A percentile compares a stretch with the other conserved stretches of the same genome.
These are phyloP conservation scores for Penicillium italicum DNA, from an alignment of 2,329 filamentous ascomycete genomes.

Conservation along the genomic window DNA sequence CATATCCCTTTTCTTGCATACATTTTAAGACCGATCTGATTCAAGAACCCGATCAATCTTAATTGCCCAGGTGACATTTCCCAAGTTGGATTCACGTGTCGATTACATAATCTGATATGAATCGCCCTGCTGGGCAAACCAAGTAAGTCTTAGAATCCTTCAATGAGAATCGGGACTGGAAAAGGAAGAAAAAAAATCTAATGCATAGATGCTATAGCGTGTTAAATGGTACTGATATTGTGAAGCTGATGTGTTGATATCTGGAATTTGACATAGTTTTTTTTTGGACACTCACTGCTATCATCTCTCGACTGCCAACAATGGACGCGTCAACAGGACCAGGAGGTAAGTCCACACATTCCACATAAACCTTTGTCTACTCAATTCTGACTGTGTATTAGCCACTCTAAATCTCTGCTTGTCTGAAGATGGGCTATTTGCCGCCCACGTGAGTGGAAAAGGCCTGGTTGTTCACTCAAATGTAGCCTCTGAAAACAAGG, in stretches of 20 bases:
- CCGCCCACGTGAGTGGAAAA: conserved; percentile 30
- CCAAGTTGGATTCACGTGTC: background rate
- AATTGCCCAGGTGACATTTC: background rate
- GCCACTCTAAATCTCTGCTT: conserved; percentile 22
- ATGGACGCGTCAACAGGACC: conserved; percentile 28
- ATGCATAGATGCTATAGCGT: background rate
- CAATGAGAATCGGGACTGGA: background rate
- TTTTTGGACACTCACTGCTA: background rate
- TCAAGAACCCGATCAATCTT: no score
- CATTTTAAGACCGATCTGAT: background rate
- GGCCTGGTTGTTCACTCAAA: conserved; percentile 34
- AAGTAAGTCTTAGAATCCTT: background rate
- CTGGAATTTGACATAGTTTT: background rate
- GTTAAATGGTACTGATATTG: background rate
- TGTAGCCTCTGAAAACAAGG: conserved; percentile 28
- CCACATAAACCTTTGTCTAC: background rate
- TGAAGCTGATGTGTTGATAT: background rate
- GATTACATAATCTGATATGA: conserved; percentile 5
- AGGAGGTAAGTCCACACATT: conserved; percentile 22
- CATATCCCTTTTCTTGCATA: background rate
- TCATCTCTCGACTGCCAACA: conserved; percentile 12
- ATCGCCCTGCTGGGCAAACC: background rate
- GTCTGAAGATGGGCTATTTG: conserved; percentile 32
- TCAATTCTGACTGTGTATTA: conserved; percentile 1
- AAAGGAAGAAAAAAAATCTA: background rate